Evolutionary conservation across 1,139 yeast genomes (phyloP).

Genomic region (Geotrichum armillariae): DNA sequence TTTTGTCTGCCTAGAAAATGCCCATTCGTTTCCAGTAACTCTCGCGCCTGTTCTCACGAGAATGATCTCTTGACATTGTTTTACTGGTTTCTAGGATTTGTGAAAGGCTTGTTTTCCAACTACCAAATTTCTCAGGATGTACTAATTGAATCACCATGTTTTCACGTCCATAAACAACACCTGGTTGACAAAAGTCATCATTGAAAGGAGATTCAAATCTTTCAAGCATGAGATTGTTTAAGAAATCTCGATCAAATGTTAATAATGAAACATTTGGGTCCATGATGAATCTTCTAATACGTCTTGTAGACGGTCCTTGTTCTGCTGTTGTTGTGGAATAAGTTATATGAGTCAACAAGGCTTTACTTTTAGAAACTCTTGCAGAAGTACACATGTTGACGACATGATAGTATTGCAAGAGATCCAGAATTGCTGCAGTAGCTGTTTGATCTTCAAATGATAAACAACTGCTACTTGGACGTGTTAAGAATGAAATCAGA

Average conservation of each 20-base stretch:
- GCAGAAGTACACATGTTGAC: conserved; percentile 17
- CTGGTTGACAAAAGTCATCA: conserved; percentile 4
- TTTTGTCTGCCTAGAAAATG: neutral
- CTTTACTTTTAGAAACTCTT: conserved; percentile 1
- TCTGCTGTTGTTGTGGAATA: conserved; percentile 1
- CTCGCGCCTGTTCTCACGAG: conserved; percentile 1
- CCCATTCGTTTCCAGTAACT: conserved; percentile 4
- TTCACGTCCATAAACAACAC: neutral
- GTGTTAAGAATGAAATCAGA: neutral
- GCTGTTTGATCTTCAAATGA: neutral
- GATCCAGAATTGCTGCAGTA: conserved; percentile 13
- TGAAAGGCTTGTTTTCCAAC: conserved; percentile 6
- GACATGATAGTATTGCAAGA: conserved; percentile 17
- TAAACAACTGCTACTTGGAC: no score
- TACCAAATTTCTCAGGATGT: conserved; percentile 8
- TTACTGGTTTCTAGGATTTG: conserved; percentile 5
- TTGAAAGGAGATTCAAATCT: conserved; percentile 22
- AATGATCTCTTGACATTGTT: neutral
- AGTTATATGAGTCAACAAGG: conserved; percentile 4
- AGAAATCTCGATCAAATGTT: conserved; percentile 19
- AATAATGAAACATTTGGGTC: conserved; percentile 16
- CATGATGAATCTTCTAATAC: conserved; percentile 16
- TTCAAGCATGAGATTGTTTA: conserved; percentile 20
- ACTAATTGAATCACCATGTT: conserved; percentile 15
- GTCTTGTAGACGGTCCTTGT: conserved; percentile 6